Conservation (phyloP, 2,329 filamentous ascomycete genomes). For the Pyrenochaeta sp. region DNA sequence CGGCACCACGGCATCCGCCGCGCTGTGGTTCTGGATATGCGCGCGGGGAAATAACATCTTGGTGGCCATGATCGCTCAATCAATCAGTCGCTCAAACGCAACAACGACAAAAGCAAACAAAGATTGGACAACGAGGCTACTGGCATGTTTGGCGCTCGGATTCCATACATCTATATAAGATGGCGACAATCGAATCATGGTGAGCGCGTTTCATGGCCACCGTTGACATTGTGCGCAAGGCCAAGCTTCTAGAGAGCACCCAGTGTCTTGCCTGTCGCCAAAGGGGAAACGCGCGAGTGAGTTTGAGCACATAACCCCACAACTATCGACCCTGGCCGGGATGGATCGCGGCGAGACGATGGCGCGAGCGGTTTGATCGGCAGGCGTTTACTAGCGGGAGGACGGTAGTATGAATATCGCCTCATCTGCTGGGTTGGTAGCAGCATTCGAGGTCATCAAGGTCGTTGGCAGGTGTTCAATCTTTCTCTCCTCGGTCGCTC, state of each 20-base stretch:
- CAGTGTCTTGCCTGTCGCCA: constrained; percentile 5
- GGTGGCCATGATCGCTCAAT: constrained; percentile 27
- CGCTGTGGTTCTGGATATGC: constrained; percentile 57
- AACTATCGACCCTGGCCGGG: constrained; percentile 21
- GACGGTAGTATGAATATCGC: constrained; percentile 17
- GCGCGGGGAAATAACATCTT: constrained; percentile 27
- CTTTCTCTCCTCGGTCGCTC: too few relatives aligned
- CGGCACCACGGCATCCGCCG: constrained; percentile 50
- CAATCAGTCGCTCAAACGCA: neutral
- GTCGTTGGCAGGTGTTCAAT: too few relatives aligned
- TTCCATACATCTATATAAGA: constrained; percentile 21
- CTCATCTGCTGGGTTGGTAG: constrained; percentile 4
- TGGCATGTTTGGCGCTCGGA: neutral
- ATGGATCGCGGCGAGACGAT: constrained; percentile 1
- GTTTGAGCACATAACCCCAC: constrained; percentile 46
- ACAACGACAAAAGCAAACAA: constrained; percentile 16
- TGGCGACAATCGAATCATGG: constrained; percentile 9
- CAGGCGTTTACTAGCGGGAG: constrained; percentile 4
- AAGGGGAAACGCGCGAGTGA: constrained; percentile 28
- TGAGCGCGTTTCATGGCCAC: constrained; percentile 17
- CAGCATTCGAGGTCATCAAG: neutral
- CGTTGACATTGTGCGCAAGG: constrained; percentile 16
- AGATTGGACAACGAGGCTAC: constrained; percentile 17
- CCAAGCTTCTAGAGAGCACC: constrained; percentile 27
- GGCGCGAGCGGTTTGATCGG: constrained; percentile 14